Conservation (phyloP, 192 early-diverging fungal species). For the Ramicandelaber brevisporus region DNA sequence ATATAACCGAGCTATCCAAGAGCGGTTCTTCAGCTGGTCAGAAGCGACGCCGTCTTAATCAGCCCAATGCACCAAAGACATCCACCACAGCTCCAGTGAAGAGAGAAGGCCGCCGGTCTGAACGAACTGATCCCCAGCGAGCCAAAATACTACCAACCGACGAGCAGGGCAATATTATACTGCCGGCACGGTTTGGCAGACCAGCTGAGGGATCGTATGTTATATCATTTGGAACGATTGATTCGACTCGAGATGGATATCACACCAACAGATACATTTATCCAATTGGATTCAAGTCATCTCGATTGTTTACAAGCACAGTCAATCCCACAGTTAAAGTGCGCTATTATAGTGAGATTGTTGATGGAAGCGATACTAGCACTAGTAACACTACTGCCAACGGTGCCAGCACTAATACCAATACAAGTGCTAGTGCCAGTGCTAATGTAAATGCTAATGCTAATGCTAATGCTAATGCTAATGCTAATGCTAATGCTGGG, state of each 20-base stretch:
- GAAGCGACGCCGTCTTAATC: too few species aligned
- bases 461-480: too few species aligned
- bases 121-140: conserved; percentile 25
- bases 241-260: conserved; percentile 29
- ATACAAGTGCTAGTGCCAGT: too few species aligned
- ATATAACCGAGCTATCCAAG: too few species aligned
- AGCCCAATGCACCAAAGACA: background rate
- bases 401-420: too few species aligned
- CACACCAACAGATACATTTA: conserved; percentile 45
- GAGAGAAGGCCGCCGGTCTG: background rate
- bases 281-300: conserved; percentile 36
- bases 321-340: conserved; percentile 19
- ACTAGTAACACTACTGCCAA: too few species aligned
- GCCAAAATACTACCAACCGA: conserved; percentile 24
- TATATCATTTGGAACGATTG: conserved; percentile 25
- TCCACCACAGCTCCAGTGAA: background rate
- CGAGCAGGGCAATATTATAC: conserved; percentile 17
- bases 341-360: conserved; percentile 33
- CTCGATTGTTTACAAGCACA: conserved; percentile 28
- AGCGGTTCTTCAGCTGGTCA: too few species aligned
- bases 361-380: conserved; percentile 33
- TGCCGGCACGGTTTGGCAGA: conserved; percentile 28
- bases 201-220: conserved; percentile 32
- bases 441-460: too few species aligned
- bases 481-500: too few species aligned